phyloP scores from a whole-genome alignment of 2,329 filamentous ascomycete genomes.

The Gnomoniopsis smithogilvyi region DNA sequence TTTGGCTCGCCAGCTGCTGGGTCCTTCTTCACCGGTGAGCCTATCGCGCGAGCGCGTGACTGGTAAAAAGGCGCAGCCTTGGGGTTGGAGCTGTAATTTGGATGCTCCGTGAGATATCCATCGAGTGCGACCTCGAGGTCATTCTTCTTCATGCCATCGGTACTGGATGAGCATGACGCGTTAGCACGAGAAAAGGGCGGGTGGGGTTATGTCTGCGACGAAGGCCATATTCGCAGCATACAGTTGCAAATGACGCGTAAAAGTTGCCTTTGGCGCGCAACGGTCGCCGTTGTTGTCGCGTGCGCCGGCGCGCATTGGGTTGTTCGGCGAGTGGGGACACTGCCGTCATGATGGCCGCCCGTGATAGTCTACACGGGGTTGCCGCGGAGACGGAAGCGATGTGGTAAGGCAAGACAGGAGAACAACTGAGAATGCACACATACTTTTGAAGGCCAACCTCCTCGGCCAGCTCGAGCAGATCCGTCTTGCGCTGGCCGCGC shows the following conservation, averaged over 20 bases:
- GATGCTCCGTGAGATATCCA: conserved; percentile 67
- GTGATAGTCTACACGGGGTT: background rate
- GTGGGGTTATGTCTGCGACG: background rate
- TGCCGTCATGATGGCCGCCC: background rate
- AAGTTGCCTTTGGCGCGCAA: background rate
- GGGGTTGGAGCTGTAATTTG: conserved; percentile 60
- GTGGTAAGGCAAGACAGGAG: background rate
- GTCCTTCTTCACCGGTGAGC: conserved; percentile 61
- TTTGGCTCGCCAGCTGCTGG: conserved; percentile 35
- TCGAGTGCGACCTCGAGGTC: conserved; percentile 77
- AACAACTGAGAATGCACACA: conserved; percentile 37
- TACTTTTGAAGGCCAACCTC: conserved; percentile 71
- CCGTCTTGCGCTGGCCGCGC: conserved; percentile 76
- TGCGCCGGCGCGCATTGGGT: background rate
- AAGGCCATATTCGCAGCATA: background rate
- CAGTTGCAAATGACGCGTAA: background rate
- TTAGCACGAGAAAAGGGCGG: conserved; percentile 1
- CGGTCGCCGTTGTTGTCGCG: background rate
- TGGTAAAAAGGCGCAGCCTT: conserved; percentile 74
- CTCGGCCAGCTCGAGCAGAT: conserved; percentile 72
- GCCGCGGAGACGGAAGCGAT: background rate
- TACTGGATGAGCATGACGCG: conserved; percentile 43
- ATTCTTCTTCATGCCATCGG: conserved; percentile 69
- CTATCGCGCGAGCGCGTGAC: conserved; percentile 55
- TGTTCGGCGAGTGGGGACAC: too few species aligned